Conservation (phyloP, 108 stramenopile species). For the Nitzschia sp. region DNA sequence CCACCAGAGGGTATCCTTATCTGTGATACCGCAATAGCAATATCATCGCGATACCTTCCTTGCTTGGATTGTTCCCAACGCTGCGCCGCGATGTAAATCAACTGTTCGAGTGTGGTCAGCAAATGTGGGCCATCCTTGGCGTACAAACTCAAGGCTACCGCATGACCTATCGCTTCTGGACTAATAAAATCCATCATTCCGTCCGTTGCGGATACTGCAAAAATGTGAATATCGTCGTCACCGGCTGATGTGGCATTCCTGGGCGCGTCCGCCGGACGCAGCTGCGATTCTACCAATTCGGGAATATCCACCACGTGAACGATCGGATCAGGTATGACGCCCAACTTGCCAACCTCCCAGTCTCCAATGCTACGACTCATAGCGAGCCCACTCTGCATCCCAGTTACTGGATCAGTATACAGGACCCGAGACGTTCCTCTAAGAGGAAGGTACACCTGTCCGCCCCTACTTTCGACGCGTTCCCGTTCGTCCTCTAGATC, state of each 20-base stretch:
- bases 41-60: constrained; percentile 84
- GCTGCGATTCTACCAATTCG: constrained; percentile 12
- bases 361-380: constrained; percentile 82
- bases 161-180: constrained; percentile 51
- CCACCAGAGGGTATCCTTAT: constrained; percentile 36
- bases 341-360: constrained; percentile 70
- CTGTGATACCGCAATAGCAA: constrained; percentile 65
- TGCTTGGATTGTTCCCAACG: constrained; percentile 78
- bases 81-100: constrained; percentile 68
- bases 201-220: constrained; percentile 80
- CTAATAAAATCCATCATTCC: constrained; percentile 73
- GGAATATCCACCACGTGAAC: constrained; percentile 70
- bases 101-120: constrained; percentile 64
- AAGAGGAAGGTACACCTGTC: constrained; percentile 56
- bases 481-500: constrained; percentile 59
- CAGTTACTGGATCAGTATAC: constrained; percentile 70
- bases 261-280: not conserved
- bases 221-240: constrained; percentile 61
- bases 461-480: constrained; percentile 72
- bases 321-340: constrained; percentile 79
- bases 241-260: not conserved
- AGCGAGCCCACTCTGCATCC: constrained; percentile 69
- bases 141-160: constrained; percentile 60
- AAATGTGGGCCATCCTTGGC: constrained; percentile 52
- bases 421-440: constrained; percentile 65